Evolutionary conservation across 2,329 filamentous ascomycete species (phyloP).

Genomic region (Cladophialophora psammophila): DNA sequence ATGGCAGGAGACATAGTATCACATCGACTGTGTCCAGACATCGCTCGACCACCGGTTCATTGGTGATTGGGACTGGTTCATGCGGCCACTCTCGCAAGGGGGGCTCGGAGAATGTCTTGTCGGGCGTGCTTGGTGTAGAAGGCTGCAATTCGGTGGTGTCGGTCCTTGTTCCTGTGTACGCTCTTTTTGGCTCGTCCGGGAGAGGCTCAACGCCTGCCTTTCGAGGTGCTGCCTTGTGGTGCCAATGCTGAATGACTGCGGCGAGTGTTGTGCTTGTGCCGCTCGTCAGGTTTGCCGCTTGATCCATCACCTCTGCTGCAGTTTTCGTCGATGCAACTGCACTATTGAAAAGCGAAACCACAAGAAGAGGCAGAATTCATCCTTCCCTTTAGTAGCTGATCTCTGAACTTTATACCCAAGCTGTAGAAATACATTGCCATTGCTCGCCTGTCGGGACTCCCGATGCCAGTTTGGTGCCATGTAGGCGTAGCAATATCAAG

Average conservation of each 20-base stretch:
- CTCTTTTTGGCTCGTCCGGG: slow-evolving; percentile 5
- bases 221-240: slow-evolving; percentile 8
- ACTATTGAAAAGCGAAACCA: not conserved
- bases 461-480: not conserved
- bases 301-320: slow-evolving; percentile 11
- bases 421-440: not conserved
- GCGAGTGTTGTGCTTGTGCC: slow-evolving; percentile 15
- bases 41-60: slow-evolving; percentile 21
- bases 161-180: slow-evolving; percentile 6
- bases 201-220: slow-evolving; percentile 19
- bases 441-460: not conserved
- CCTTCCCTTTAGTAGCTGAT: not conserved
- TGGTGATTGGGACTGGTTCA: slow-evolving; percentile 22
- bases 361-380: not conserved
- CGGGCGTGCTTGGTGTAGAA: slow-evolving; percentile 6
- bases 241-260: slow-evolving; percentile 23
- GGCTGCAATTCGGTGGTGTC: slow-evolving; percentile 15
- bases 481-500: not conserved
- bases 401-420: not conserved
- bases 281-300: slow-evolving; percentile 14
- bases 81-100: slow-evolving; percentile 19
- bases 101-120: slow-evolving; percentile 14
- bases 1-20: slow-evolving; percentile 12
- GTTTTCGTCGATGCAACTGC: not conserved
- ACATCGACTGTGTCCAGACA: slow-evolving; percentile 19